These are phyloP conservation scores for Aspergillus panamensis DNA, from an alignment of 495 filamentous ascomycete genomes.

Conservation along the genomic window DNA sequence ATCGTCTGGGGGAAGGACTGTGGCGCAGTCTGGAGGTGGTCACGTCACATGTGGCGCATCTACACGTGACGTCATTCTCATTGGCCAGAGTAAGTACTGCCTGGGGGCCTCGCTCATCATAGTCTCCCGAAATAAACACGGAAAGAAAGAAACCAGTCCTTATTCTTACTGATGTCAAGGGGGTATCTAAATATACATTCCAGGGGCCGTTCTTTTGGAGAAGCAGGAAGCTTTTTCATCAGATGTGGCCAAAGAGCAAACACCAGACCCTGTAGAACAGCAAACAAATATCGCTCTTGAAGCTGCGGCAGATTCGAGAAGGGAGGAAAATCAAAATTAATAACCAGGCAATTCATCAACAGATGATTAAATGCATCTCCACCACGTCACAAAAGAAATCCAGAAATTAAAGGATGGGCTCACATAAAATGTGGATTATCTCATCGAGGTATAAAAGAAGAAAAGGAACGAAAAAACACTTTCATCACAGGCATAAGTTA, in stretches of 20 bases:
- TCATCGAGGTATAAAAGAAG: background rate
- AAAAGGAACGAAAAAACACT: background rate
- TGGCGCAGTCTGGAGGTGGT: background rate
- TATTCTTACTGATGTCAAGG: conserved; percentile 19
- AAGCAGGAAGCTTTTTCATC: conserved; percentile 1
- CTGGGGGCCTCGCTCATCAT: no score
- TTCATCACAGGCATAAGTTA: conserved; percentile 9
- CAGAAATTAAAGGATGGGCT: background rate
- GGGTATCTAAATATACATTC: conserved; percentile 31
- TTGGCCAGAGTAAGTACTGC: no score
- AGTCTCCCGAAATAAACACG: background rate
- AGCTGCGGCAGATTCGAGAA: conserved; percentile 8
- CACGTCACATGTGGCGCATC: conserved; percentile 6
- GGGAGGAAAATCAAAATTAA: conserved; percentile 4
- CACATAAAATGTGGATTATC: background rate
- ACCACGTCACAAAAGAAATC: conserved; percentile 8
- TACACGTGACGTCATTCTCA: background rate
- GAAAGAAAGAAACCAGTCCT: conserved; percentile 4
- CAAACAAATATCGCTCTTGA: conserved; percentile 11
- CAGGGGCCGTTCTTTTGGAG: conserved; percentile 14
- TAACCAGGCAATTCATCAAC: conserved; percentile 7
- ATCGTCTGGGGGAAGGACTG: conserved; percentile 7
- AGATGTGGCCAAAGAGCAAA: conserved; percentile 12
- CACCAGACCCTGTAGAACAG: conserved; percentile 11
- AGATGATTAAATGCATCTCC: background rate